A percentile compares a stretch with the other conserved stretches of the same genome.
Evolutionary conservation across 192 early-diverging fungal species (phyloP).

Genomic region (Rhizophagus clarus): DNA sequence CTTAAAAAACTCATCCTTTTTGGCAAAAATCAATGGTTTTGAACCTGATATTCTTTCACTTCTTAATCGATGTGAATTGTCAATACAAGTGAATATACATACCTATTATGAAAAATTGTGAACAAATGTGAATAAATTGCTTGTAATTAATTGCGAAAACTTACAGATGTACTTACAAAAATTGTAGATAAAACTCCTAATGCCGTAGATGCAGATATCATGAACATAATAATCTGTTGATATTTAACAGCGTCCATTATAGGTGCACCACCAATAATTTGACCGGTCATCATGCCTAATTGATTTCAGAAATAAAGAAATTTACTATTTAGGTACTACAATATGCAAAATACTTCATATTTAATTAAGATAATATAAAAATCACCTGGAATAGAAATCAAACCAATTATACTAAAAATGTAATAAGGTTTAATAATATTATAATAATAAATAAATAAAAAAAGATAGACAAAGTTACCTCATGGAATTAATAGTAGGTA

Average conservation of each 20-base stretch:
- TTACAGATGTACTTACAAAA: conserved; percentile 40
- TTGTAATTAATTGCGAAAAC: background rate
- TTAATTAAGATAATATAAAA: background rate
- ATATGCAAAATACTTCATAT: background rate
- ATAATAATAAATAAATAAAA: background rate
- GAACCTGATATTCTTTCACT: conserved; percentile 10
- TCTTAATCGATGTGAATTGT: conserved; percentile 15
- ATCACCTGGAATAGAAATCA: conserved; percentile 80
- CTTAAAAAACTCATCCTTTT: background rate
- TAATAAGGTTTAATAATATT: background rate
- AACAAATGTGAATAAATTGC: background rate
- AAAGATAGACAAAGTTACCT: conserved; percentile 29
- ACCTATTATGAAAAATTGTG: background rate
- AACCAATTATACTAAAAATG: conserved; percentile 64
- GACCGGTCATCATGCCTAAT: conserved; percentile 79
- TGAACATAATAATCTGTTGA: conserved; percentile 86
- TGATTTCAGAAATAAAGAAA: background rate
- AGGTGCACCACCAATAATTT: conserved; percentile 80
- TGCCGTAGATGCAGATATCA: conserved; percentile 76
- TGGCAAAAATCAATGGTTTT: conserved; percentile 17
- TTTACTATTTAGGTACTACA: background rate
- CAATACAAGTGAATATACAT: conserved; percentile 19
- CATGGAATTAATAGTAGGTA: conserved; percentile 82
- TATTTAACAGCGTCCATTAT: conserved; percentile 80
- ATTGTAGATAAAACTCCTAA: conserved; percentile 61